These are phyloP conservation scores for Syzygium grande DNA, from an alignment of 345 rosid species.

Conservation along the genomic window DNA sequence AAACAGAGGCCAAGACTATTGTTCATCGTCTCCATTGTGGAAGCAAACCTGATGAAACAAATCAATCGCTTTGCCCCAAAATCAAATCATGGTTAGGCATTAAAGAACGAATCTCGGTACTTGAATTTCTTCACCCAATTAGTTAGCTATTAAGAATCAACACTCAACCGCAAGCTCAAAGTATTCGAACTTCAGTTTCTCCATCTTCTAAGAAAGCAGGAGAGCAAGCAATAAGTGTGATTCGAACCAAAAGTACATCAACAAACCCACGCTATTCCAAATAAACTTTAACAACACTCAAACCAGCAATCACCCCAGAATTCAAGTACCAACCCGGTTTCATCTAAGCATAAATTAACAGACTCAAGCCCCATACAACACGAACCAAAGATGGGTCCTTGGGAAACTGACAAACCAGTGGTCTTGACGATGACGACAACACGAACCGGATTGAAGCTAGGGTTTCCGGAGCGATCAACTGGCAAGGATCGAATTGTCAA, in stretches of 20 bases:
- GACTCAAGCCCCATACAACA: not conserved
- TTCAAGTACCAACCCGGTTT: not conserved
- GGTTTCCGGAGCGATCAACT: accelerated
- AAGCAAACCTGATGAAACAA: too few species aligned
- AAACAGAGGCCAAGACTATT: too few species aligned
- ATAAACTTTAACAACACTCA: too few species aligned
- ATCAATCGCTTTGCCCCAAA: not conserved
- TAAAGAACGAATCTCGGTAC: not conserved
- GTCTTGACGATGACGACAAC: not conserved
- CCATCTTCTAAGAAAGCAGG: not conserved
- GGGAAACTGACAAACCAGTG: not conserved
- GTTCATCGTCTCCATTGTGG: not conserved
- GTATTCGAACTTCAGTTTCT: not conserved
- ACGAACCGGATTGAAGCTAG: not conserved
- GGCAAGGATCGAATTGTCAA: not conserved
- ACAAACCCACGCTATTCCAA: not conserved
- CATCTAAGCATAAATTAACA: not conserved
- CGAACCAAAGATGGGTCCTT: not conserved
- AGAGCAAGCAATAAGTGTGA: too few species aligned
- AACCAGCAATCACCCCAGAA: not conserved
- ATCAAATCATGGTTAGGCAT: not conserved
- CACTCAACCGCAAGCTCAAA: too few species aligned
- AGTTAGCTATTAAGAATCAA: too few species aligned
- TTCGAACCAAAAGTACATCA: not conserved
- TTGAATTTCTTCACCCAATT: too few species aligned